Evolutionary conservation across 306 rosid genomes (phyloP), one percentile per base, ranked within the genome.

Genomic region (Casuarina cunninghamiana): DNA sequence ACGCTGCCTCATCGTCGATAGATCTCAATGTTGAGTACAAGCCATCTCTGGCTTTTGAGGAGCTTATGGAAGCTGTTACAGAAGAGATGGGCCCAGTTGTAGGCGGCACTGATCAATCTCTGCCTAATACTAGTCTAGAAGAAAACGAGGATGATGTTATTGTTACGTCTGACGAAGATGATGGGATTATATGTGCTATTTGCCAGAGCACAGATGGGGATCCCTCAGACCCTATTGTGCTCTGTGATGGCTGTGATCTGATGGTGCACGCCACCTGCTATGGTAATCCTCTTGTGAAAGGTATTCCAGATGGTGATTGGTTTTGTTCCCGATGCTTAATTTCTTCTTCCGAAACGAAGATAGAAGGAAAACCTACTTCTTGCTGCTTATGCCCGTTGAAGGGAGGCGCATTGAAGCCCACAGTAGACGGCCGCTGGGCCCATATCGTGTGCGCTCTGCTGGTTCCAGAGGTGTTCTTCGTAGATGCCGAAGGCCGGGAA

Each of bases 211-310:
- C 99, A 0, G 99, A 95, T 50, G 99, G 93, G 16, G 94, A 89
- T 19, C 81, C 92, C 7, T 61, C 80, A 0, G 95, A 94, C 50
- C 97, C 98, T 42, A 94, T 93, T 7, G 99, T 95, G 15, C 53
- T 95, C 5, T 95, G 97, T 45, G 99, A 93, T 53, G 96, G 97
- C 6, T 95, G 99, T 39, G 87, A 95, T 70, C 79, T 93, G 38
- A 95, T 88, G 96, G 97, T 95, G 2, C 96, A 95, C 75, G 93
- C 93, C 39, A 84, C 96, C 1, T 95, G 97, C 83, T 95, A 95
- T 69, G 99, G 97, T 0, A 80, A 81, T 60, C 99, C 97, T 1
- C 83, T 91, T 0, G 72, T 82, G 0, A 85, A 87, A 13, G 73
- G 77, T 0, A 79, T 95, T 43, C 97, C 97, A 0, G 89, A 88